A percentile compares a stretch with the other conserved stretches of the same genome.
These are phyloP conservation scores for Fusarium torreyae DNA, from an alignment of 2,329 filamentous ascomycete species.

Conservation along the genomic window DNA sequence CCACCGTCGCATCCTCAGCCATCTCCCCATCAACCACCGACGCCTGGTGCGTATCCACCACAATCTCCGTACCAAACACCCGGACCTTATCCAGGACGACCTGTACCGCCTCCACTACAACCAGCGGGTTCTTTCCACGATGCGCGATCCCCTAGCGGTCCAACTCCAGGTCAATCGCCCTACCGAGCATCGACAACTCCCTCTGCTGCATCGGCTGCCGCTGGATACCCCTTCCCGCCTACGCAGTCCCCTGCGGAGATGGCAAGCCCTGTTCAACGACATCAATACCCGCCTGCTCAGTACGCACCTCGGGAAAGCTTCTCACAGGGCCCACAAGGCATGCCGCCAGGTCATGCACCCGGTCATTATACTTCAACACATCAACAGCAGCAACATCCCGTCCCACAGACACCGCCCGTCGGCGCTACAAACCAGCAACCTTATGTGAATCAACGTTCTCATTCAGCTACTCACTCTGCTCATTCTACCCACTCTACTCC, in stretches of 20 bases:
- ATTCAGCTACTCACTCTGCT: constrained; percentile 71
- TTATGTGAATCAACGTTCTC: constrained; percentile 66
- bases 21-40: constrained; percentile 46
- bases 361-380: constrained; percentile 54
- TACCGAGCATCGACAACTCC: constrained; percentile 67
- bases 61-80: constrained; percentile 58
- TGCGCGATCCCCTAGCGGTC: constrained; percentile 65
- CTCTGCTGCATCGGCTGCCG: constrained; percentile 56
- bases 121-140: constrained; percentile 62
- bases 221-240: constrained; percentile 68
- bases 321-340: constrained; percentile 54
- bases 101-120: constrained; percentile 64
- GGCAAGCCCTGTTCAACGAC: constrained; percentile 66
- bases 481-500: constrained; percentile 72
- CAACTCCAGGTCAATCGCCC: constrained; percentile 60
- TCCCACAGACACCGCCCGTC: constrained; percentile 67
- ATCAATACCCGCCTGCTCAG: constrained; percentile 64
- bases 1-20: constrained; percentile 55
- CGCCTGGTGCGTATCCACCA: constrained; percentile 56
- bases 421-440: constrained; percentile 59
- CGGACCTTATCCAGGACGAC: constrained; percentile 61
- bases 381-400: constrained; percentile 46
- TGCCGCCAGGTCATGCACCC: constrained; percentile 29
- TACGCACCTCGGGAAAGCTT: constrained; percentile 64
- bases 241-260: constrained; percentile 60